Conservation (phyloP, 2,329 filamentous ascomycete species). For the Ascochyta viciae-villosae region DNA sequence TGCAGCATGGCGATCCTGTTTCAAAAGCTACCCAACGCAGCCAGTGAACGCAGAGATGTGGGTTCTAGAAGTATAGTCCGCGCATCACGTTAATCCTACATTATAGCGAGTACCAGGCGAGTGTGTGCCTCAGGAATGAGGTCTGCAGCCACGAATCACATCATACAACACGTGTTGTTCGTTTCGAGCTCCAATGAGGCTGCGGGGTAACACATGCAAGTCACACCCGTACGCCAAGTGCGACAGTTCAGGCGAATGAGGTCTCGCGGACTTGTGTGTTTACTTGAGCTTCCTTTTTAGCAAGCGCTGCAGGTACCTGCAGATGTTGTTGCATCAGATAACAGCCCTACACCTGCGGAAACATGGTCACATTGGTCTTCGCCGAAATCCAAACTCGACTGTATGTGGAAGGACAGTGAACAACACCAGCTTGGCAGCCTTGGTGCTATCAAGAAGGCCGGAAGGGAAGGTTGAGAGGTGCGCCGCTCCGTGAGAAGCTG, state of each 20-base stretch:
- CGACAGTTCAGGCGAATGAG: slow-evolving; percentile 1
- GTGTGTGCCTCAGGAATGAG: background rate
- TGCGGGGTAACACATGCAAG: background rate
- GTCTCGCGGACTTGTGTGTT: background rate
- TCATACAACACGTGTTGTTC: background rate
- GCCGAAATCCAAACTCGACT: slow-evolving; percentile 4
- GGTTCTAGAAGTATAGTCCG: background rate
- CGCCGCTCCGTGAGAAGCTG: background rate
- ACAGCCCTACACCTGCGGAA: slow-evolving; percentile 9
- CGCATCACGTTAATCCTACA: background rate
- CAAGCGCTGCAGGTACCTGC: slow-evolving; percentile 10
- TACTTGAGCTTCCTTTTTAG: slow-evolving; percentile 28
- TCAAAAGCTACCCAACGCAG: background rate
- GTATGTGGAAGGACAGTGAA: slow-evolving; percentile 28
- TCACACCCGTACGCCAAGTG: background rate
- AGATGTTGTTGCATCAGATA: slow-evolving; percentile 20
- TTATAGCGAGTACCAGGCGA: background rate
- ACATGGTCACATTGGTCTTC: slow-evolving; percentile 7
- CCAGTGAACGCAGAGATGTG: slow-evolving; percentile 1
- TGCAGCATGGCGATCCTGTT: background rate
- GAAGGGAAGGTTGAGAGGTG: slow-evolving; percentile 21
- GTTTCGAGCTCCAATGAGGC: background rate
- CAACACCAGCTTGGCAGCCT: slow-evolving; percentile 24
- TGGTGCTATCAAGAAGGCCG: slow-evolving; percentile 14
- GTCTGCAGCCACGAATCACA: background rate